A percentile compares a stretch with the other conserved stretches of the same genome.
These are phyloP conservation scores for Staphylotrichum longicolle DNA, from an alignment of 495 filamentous ascomycete species.

Conservation along the genomic window DNA sequence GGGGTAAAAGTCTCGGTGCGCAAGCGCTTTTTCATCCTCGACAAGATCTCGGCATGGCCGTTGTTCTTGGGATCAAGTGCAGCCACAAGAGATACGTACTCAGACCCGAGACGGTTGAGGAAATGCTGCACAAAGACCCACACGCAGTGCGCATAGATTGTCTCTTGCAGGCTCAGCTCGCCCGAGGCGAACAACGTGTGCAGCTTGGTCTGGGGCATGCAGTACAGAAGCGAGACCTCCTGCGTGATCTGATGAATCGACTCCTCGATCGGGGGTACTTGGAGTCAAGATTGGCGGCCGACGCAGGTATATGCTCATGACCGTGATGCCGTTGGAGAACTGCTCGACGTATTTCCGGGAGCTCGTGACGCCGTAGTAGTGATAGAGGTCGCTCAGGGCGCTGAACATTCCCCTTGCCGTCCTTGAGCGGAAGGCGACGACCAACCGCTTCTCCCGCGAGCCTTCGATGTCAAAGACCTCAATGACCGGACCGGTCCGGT, in stretches of 20 bases:
- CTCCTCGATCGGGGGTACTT: conserved; percentile 67
- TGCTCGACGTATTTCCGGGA: conserved; percentile 98
- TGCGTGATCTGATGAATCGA: conserved; percentile 99
- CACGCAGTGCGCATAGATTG: conserved; percentile 93
- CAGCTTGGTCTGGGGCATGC: conserved; percentile 94
- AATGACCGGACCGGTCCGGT: conserved; percentile 86
- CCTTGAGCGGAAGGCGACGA: conserved; percentile 88
- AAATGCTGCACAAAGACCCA: conserved; percentile 98
- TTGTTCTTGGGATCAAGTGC: conserved; percentile 71
- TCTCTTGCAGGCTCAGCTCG: conserved; percentile 88
- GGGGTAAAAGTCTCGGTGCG: conserved; percentile 96
- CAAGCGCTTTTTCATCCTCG: conserved; percentile 92
- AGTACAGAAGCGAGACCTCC: conserved; percentile 94
- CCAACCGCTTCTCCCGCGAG: conserved; percentile 84
- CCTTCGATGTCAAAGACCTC: conserved; percentile 95
- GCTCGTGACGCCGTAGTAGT: conserved; percentile 96
- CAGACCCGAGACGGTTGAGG: conserved; percentile 87
- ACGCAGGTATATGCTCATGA: conserved; percentile 90
- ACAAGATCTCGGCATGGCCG: conserved; percentile 82
- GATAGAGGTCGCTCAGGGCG: conserved; percentile 91
- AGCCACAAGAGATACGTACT: conserved; percentile 83
- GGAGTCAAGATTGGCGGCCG: conserved; percentile 54
- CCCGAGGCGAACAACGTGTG: conserved; percentile 86
- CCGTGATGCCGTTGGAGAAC: conserved; percentile 96
- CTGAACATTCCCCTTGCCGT: conserved; percentile 94